Evolutionary conservation across 331 rosid species (phyloP).

Genomic region (Pyrus hybrid): DNA sequence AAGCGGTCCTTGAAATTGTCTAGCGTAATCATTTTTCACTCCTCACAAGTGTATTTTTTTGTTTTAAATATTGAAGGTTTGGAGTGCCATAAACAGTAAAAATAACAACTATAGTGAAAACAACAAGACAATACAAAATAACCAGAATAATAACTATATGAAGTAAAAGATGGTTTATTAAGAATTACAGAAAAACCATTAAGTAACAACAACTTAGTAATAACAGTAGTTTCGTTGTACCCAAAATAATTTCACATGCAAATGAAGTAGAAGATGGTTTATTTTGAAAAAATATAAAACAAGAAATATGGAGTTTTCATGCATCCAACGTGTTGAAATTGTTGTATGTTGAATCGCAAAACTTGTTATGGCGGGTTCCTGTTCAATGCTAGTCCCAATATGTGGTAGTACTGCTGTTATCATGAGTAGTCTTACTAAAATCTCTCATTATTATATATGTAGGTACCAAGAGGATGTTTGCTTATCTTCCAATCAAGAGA

Average conservation of each 20-base stretch:
- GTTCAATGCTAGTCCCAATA: neutral
- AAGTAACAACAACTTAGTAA: too few species aligned
- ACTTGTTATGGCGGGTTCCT: neutral
- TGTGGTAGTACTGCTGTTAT: neutral
- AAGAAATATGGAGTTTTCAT: neutral
- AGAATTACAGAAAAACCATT: neutral
- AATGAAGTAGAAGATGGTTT: too few species aligned
- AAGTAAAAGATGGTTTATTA: neutral
- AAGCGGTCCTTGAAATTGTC: too few species aligned
- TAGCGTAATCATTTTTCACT: too few species aligned
- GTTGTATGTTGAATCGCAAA: neutral
- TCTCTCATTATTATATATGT: neutral
- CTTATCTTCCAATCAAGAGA: neutral
- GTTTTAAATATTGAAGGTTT: too few species aligned
- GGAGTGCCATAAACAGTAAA: too few species aligned
- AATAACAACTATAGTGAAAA: neutral
- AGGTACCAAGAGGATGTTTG: constrained; percentile 18
- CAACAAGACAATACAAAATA: neutral
- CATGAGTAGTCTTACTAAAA: neutral
- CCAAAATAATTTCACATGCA: too few species aligned
- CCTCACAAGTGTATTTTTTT: too few species aligned
- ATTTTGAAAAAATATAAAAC: too few species aligned
- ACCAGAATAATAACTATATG: neutral
- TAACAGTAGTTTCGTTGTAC: too few species aligned
- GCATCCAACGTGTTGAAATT: neutral